Evolutionary conservation across 108 stramenopile genomes (phyloP).

Genomic region (Nitzschia palea): DNA sequence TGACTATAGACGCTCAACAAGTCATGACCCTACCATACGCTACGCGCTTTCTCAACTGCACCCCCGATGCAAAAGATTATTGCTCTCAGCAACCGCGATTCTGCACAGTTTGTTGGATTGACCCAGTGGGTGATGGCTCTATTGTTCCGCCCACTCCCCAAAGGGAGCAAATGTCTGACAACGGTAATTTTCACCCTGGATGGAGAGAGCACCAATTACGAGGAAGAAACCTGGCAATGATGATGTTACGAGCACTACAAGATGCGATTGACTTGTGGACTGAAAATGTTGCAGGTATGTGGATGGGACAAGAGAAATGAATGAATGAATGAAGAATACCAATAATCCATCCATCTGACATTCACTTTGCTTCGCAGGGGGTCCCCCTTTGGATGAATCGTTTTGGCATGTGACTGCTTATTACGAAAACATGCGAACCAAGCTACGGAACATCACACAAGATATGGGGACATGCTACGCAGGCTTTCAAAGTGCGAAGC

Average conservation of each 20-base stretch:
- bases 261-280: constrained; percentile 58
- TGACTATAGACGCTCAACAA: constrained; percentile 23
- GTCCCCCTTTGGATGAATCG: constrained; percentile 70
- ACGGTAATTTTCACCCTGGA: constrained; percentile 58
- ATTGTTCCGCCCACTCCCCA: constrained; percentile 22
- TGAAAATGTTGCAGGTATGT: not conserved
- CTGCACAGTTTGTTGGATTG: constrained; percentile 62
- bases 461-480: constrained; percentile 30
- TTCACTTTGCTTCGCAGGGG: constrained; percentile 19
- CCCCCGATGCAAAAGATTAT: constrained; percentile 16
- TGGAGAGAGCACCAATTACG: constrained; percentile 61
- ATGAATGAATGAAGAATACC: not conserved
- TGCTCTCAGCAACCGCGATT: constrained; percentile 50
- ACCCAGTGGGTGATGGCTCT: constrained; percentile 9
- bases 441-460: constrained; percentile 22
- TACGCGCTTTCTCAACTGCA: constrained; percentile 63
- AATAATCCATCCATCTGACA: not conserved
- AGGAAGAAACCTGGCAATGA: constrained; percentile 59
- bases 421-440: constrained; percentile 51
- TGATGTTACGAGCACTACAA: constrained; percentile 50
- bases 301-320: not conserved
- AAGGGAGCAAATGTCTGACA: constrained; percentile 7
- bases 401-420: constrained; percentile 64
- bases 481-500: constrained; percentile 10
- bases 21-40: constrained; percentile 59